Base-by-base conservation (phyloP, 2,329 filamentous ascomycete species). In the Metarhizium sp. region DNA sequence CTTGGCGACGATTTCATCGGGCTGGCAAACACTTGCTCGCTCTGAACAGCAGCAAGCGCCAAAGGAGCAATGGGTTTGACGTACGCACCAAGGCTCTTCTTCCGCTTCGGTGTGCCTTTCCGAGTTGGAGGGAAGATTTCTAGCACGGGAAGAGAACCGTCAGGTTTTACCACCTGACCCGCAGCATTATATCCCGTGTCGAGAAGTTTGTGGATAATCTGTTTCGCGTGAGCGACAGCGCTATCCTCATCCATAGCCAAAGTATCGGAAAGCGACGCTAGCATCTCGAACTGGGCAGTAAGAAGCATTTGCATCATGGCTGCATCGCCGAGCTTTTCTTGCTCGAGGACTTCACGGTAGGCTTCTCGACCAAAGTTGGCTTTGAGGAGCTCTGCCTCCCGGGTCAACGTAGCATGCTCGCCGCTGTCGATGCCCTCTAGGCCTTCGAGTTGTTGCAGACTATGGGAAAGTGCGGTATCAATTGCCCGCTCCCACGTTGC, bases 211-310 rank as follows among this genome's bases (percentile, higher is more conserved):
- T 82, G 80, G 52, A 99, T 84, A 50, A 92, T 85, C 25, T 77
- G 78, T 67, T 87, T 90, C 30, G 92, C 94, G 55, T 88, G 85
- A 16, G 86, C 77, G 2, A 96, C 80, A 1, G 92, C 94, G 59
- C 95, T 87, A 38, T 87, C 83, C 67, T 95, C 90, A 56, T 80
- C 86, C 85, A 97, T 90, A 40, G 81, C 77, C 62, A 92, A 81
- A 29, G 94, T 89, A 61, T 90, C 88, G 54, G 87, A 84, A 54
- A 99, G 81, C 0, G 91, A 90, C 4, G 89, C 78, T 58, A 97
- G 81, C 2, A 92, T 92, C 64, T 96, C 92, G 62, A 99, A 95
- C 64, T 97, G 92, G 13, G 92, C 90, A 53, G 88, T 86, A 11
- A 97, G 80, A 54, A 99, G 79, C 51, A 89, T 81, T 70, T 96